These are phyloP conservation scores for Sporothrix luriei DNA, from an alignment of 2,329 filamentous ascomycete genomes.

Conservation along the genomic window DNA sequence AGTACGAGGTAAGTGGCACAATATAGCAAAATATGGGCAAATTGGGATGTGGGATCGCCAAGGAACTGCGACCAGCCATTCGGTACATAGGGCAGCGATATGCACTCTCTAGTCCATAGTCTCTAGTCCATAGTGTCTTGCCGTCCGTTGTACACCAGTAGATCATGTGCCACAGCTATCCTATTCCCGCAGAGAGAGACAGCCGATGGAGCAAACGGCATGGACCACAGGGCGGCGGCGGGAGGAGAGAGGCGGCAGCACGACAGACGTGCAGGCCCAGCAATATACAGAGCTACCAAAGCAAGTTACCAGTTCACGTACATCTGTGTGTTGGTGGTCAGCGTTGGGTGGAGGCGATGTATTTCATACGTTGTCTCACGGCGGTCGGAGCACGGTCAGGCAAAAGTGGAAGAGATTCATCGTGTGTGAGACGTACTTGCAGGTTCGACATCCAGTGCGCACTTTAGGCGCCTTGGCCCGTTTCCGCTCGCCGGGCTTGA, in stretches of 20 bases:
- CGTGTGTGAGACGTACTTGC: conserved; percentile 31
- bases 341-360: neutral
- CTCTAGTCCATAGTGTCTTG: no score
- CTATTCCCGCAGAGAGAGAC: no score
- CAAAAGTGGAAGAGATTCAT: no score
- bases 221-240: neutral
- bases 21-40: neutral
- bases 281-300: no score
- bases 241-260: neutral
- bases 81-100: neutral
- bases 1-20: no score
- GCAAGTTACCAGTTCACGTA: neutral
- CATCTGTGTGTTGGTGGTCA: conserved; percentile 14
- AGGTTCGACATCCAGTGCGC: conserved; percentile 33
- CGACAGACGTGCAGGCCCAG: no score
- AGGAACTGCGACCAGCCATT: neutral
- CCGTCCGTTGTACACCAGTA: no score
- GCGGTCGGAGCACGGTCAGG: no score
- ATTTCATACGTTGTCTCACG: no score
- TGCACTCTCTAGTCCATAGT: neutral
- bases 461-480: conserved; percentile 33
- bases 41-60: neutral
- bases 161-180: no score
- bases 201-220: no score
- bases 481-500: conserved; percentile 33